Base-by-base conservation (phyloP, 768 basidiomycete species). In the Podaxis carcinomalis region DNA sequence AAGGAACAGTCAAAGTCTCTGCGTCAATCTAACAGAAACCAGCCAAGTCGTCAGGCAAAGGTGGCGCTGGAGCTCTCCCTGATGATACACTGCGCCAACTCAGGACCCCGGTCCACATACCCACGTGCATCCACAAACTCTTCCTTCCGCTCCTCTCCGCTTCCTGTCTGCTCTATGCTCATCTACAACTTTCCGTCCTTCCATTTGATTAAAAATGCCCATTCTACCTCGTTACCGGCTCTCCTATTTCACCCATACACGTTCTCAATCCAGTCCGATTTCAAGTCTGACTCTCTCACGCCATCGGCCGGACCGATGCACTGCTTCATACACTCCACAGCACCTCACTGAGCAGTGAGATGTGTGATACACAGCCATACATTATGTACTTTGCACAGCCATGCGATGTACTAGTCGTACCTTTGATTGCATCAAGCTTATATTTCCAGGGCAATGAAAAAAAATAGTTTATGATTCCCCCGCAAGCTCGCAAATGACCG, bases 21-120 rank as follows among this genome's bases (percentile, higher is more conserved):
- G 57, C 25, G 35, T 14, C 13, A 23, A n/a, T 36, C 44, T 36
- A 50, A 36, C 11, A 36, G 32, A 35, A 25, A 36, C 47, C 27
- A 27, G 47, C 56, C 21, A 28, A 53, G 52, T 21, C 27, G 52
- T 36, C 52, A 36, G 23, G 44, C 14, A 44, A 49, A 44, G 10
- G 57, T 58, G 57, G 57, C 23, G 57, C 46, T 58, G 32, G 27
- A 10, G 42, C 14, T 44, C 42, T 42, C n/a, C 14, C 56, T 16
- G 36, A 36, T 32, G 57, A 19, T 44, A 25, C 50, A 2, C 19
- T 32, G 21, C 57, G 35, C 25, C 51, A 37, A 42, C 49, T 59
- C 27, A 42, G 59, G 59, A 53, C 59, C 51, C 59, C 59, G 51
- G 51, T 46, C 13, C 59, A 46, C 40, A 46, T 60, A 40, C 59